These are phyloP conservation scores for Telopea speciosissima DNA, from an alignment of 177 flowering plant genomes.

Conservation along the genomic window DNA sequence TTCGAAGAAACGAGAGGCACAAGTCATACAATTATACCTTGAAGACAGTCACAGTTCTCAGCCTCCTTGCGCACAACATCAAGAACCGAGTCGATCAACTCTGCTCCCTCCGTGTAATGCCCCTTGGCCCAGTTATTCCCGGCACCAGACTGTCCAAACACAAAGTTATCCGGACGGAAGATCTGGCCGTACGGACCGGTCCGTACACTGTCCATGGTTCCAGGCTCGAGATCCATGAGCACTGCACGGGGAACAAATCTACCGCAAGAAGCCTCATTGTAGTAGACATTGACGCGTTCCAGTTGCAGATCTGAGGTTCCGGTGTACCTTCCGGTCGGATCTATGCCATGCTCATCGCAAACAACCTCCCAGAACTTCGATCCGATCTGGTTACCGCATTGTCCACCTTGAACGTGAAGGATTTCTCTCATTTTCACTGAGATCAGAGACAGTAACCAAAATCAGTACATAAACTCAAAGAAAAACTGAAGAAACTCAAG, in stretches of 20 bases:
- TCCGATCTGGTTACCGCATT: slow-evolving; percentile 23
- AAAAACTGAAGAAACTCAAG: neutral
- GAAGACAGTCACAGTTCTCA: slow-evolving; percentile 27
- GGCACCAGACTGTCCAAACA: slow-evolving; percentile 22
- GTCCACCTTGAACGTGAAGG: slow-evolving; percentile 21
- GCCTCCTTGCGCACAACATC: slow-evolving; percentile 25
- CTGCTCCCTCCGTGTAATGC: slow-evolving; percentile 29
- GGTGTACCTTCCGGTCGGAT: slow-evolving; percentile 24
- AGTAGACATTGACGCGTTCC: slow-evolving; percentile 30
- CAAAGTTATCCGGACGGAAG: slow-evolving; percentile 25
- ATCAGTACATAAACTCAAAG: neutral
- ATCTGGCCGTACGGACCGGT: slow-evolving; percentile 24
- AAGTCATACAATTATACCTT: slow-evolving; percentile 11
- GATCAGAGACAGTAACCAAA: neutral
- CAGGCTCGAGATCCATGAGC: slow-evolving; percentile 32
- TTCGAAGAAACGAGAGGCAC: too few relatives aligned
- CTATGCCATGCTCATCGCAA: slow-evolving; percentile 28
- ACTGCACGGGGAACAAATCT: slow-evolving; percentile 25
- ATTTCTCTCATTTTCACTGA: slow-evolving; percentile 22
- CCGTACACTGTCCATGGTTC: slow-evolving; percentile 27
- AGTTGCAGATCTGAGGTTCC: slow-evolving; percentile 26
- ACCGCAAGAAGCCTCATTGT: slow-evolving; percentile 27
- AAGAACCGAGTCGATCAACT: slow-evolving; percentile 22
- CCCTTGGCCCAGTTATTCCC: slow-evolving; percentile 23
- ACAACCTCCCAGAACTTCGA: slow-evolving; percentile 28